Evolutionary conservation across 2,329 filamentous ascomycete species (phyloP), one percentile per base, ranked within the genome.

Genomic region (Neodidymelliopsis sp.): DNA sequence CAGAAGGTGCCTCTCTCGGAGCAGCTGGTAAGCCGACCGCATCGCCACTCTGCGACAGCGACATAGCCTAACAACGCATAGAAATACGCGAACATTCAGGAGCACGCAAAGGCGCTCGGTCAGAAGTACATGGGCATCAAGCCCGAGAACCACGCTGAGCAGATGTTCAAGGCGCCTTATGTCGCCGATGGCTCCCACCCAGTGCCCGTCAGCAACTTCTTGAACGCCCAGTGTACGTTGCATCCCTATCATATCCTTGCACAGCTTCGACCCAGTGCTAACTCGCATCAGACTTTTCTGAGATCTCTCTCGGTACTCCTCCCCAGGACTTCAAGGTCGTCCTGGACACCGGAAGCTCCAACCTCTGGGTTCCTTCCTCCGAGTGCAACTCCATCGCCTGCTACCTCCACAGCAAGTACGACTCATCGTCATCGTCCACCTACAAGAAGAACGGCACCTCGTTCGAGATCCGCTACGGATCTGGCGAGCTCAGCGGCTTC

Each of bases 251-350:
- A 12, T 31, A 15, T 18, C 15, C 16, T 12, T 22, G 18, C 42
- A 8, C 22, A 13, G 18, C 16, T 11, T 5, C 22, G 28, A 37
- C 35, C 54, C 27, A 43, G 23, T 39, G 46, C 61, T 72, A 40
- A 71, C 52, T 23, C 7, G 20, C 7, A 15, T n/a, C 41, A 72
- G 92, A 99, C 82, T 99, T 96, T 85, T 95, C 93, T 63, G 91
- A 97, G 76, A 97, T 99, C 74, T 84, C 85, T 64, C 85, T 99
- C 74, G 94, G 94, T 59, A 93, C 87, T 37, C 94, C 94, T 60
- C 87, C 94, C 24, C 94, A 99, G 80, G 83, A 79, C 63, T 99
- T 99, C 86, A 99, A 99, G 84, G 95, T 99, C 62, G 89, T 99
- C 59, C 88, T 99, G 59, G 94, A 99, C 76, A 99, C 94, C 20